Evolutionary conservation across 2,329 filamentous ascomycete genomes (phyloP).

Genomic region (Hypoxylon sp.): DNA sequence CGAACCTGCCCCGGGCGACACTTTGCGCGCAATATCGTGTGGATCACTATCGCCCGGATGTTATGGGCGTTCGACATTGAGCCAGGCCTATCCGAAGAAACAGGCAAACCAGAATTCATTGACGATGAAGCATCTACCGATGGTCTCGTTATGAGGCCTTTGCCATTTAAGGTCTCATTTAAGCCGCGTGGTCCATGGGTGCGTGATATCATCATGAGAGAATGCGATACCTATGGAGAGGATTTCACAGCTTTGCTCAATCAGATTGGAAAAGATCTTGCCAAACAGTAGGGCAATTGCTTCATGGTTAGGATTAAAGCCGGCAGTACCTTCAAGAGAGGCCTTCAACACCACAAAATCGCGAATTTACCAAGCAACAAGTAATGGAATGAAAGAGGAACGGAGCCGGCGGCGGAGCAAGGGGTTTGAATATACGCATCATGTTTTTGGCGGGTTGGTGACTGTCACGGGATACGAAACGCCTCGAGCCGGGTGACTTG

Average conservation of each 20-base stretch:
- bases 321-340: too few relatives aligned
- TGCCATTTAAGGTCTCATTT: conserved; percentile 52
- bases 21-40: conserved; percentile 64
- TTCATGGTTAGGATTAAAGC: not conserved
- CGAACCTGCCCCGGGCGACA: conserved; percentile 61
- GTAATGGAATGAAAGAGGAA: too few relatives aligned
- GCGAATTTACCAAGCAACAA: too few relatives aligned
- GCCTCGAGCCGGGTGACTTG: too few relatives aligned
- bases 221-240: conserved; percentile 32
- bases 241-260: conserved; percentile 1
- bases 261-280: not conserved
- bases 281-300: not conserved
- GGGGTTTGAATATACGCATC: too few relatives aligned
- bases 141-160: conserved; percentile 51
- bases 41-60: conserved; percentile 59
- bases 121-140: conserved; percentile 28
- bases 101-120: not conserved
- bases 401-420: too few relatives aligned
- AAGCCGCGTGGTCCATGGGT: conserved; percentile 52
- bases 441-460: too few relatives aligned
- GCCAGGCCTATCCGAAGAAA: conserved; percentile 1
- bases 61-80: conserved; percentile 59
- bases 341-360: too few relatives aligned
- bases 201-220: conserved; percentile 45
- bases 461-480: too few relatives aligned